These are phyloP conservation scores for Xylaria intraflava DNA, from an alignment of 495 filamentous ascomycete genomes.

Conservation along the genomic window DNA sequence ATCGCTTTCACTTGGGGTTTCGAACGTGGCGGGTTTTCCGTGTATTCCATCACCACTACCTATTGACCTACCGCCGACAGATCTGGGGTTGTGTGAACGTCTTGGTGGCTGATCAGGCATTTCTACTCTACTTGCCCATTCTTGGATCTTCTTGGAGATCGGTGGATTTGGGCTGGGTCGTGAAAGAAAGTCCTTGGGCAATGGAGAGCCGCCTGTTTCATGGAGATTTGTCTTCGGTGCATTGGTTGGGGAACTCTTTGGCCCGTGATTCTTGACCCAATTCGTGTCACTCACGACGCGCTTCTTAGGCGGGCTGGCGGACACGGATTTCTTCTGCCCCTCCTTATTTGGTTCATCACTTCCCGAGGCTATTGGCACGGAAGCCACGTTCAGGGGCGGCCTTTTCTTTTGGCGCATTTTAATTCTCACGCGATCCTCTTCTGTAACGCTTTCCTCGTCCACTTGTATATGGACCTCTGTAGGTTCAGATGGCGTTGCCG, in stretches of 20 bases:
- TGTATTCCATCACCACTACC: slow-evolving; percentile 24
- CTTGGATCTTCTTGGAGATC: slow-evolving; percentile 44
- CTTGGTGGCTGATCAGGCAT: slow-evolving; percentile 24
- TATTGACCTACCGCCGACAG: slow-evolving; percentile 5
- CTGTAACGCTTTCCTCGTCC: slow-evolving; percentile 42
- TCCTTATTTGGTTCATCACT: slow-evolving; percentile 14
- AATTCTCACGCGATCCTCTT: slow-evolving; percentile 43
- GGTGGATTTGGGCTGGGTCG: slow-evolving; percentile 43
- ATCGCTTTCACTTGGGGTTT: slow-evolving; percentile 19
- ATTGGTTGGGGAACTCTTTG: slow-evolving; percentile 37
- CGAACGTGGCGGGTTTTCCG: slow-evolving; percentile 12
- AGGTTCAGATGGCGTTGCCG: slow-evolving; percentile 36
- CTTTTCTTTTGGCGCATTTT: slow-evolving; percentile 39
- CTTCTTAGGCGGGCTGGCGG: slow-evolving; percentile 54
- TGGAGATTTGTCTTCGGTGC: slow-evolving; percentile 32
- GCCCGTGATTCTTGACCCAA: slow-evolving; percentile 55
- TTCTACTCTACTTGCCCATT: slow-evolving; percentile 45
- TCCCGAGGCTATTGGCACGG: slow-evolving; percentile 4
- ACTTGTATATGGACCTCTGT: slow-evolving; percentile 39
- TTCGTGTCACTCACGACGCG: slow-evolving; percentile 75
- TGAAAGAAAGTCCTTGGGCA: slow-evolving; percentile 48
- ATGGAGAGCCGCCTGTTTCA: slow-evolving; percentile 29
- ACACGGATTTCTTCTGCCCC: slow-evolving; percentile 19
- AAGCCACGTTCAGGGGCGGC: slow-evolving; percentile 19
- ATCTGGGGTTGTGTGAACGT: background rate